A percentile compares a stretch with the other conserved stretches of the same genome.
Evolutionary conservation across 2,329 filamentous ascomycete species (phyloP).

Genomic region (Ilyonectria sp.): DNA sequence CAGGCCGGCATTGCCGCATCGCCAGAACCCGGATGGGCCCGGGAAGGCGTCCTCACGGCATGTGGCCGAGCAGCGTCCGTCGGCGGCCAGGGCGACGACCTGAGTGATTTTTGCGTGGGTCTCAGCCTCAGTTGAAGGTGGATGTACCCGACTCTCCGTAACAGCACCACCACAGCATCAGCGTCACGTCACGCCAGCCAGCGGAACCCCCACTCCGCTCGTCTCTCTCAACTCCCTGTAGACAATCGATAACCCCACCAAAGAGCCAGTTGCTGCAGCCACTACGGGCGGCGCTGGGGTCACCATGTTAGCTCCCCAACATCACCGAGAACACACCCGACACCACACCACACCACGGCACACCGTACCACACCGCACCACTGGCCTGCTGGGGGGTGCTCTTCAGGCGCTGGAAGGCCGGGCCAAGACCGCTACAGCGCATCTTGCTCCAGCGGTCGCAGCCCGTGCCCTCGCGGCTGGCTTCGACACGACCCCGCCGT

Average conservation of each 20-base stretch:
- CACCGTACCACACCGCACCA: slow-evolving; percentile 6
- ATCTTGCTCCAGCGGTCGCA: slow-evolving; percentile 11
- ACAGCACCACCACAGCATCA: background rate
- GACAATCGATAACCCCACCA: background rate
- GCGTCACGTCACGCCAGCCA: slow-evolving; percentile 13
- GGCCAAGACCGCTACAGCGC: slow-evolving; percentile 6
- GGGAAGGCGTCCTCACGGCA: slow-evolving; percentile 20
- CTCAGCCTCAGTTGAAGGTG: background rate
- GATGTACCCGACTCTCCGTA: background rate
- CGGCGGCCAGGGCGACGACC: background rate
- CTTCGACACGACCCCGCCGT: slow-evolving; percentile 16
- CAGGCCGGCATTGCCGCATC: slow-evolving; percentile 25
- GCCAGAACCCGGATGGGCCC: slow-evolving; percentile 32
- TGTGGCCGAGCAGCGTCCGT: slow-evolving; percentile 19
- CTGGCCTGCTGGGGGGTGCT: background rate
- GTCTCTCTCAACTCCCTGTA: background rate
- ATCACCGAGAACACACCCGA: background rate
- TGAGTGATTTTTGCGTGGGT: slow-evolving; percentile 27
- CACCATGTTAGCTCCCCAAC: slow-evolving; percentile 1
- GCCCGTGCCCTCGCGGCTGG: slow-evolving; percentile 17
- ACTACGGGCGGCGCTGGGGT: background rate
- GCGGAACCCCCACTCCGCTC: background rate
- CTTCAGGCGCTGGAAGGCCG: background rate
- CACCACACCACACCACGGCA: slow-evolving; percentile 7
- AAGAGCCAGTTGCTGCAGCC: background rate